Evolutionary conservation across 768 basidiomycete genomes (phyloP), one percentile per base, ranked within the genome.

Genomic region (Termitomyces sp.): DNA sequence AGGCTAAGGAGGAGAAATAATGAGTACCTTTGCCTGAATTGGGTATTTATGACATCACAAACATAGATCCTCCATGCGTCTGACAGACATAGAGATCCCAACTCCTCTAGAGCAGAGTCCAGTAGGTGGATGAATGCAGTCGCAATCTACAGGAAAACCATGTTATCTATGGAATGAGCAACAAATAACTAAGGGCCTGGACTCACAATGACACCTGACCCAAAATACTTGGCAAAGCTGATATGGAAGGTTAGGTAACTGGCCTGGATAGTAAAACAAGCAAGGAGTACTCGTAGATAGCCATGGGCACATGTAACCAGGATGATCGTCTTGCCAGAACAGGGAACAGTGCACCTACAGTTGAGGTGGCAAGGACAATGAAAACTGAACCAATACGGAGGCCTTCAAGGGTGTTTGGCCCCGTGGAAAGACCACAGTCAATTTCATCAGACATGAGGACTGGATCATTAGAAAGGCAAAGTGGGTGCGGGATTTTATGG

Each of bases 61-160:
- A 43, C 42, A 43, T 94, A 97, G 55, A 74, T 70, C 0, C 64
- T 66, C 95, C 96, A 98, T 34, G 69, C 81, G 2, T 79, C 70
- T 0, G 76, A 63, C 21, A 98, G 74, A 68, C 94, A 98, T 8
- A 77, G 72, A 0, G 84, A 87, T 21, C 73, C 68, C 2, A 98
- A 76, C 34, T 81, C 89, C 15, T 81, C 82, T 45, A 91, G 71
- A 0, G 82, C 95, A 0, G 95, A 87, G 5, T 80, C 71, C 8
- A 96, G 74, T 0, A 96, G 78, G 68, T 93, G 90, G 34, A 92
- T 90, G 68, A 91, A 95, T 2, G 90, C 87, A 14, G 93, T 96
- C 0, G 92, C 92, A 57, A 97, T 87, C 89, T 91, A 59, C 9
- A 3, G 9, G 14, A 3, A 12, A 8, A 22, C 44, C 15, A n/a